These are phyloP conservation scores for Hawksworthiomyces lignivorus DNA, from an alignment of 2,329 filamentous ascomycete species.

Conservation along the genomic window DNA sequence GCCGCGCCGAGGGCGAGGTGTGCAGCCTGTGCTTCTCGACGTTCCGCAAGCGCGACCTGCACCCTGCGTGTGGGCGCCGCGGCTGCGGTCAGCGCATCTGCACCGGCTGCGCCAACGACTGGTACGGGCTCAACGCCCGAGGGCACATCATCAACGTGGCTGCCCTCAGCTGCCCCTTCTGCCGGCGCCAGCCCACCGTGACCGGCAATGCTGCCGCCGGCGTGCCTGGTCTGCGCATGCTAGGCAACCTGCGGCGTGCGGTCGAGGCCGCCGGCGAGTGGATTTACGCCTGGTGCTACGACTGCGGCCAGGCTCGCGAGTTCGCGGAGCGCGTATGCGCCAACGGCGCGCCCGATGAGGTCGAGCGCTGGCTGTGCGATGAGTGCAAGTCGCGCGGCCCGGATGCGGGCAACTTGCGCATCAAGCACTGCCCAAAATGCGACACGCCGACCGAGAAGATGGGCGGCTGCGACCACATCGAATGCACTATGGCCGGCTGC, in stretches of 20 bases:
- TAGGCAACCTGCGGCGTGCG: constrained; percentile 31
- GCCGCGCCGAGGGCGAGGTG: constrained; percentile 28
- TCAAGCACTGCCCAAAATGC: constrained; percentile 30
- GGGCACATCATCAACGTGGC: constrained; percentile 39
- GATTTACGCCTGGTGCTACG: constrained; percentile 42
- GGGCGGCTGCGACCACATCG: constrained; percentile 39
- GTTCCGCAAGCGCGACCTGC: constrained; percentile 26
- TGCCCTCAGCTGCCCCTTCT: constrained; percentile 43
- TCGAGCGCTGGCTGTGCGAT: constrained; percentile 34
- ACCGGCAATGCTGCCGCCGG: constrained; percentile 25
- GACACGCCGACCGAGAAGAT: constrained; percentile 32
- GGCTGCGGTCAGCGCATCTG: constrained; percentile 39
- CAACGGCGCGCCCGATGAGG: constrained; percentile 28
- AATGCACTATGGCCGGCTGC: constrained; percentile 28
- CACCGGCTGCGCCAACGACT: constrained; percentile 28
- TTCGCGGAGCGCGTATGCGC: constrained; percentile 37
- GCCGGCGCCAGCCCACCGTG: constrained; percentile 33
- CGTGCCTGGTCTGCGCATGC: constrained; percentile 27
- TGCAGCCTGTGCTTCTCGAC: constrained; percentile 41
- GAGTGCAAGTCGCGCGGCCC: constrained; percentile 21
- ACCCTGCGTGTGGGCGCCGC: constrained; percentile 35
- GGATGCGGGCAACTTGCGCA: not conserved
- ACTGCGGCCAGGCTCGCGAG: constrained; percentile 33
- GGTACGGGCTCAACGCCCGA: constrained; percentile 39
- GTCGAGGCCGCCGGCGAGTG: constrained; percentile 32